Conservation (phyloP, 2,329 filamentous ascomycete species). For the Aphanocladium album region DNA sequence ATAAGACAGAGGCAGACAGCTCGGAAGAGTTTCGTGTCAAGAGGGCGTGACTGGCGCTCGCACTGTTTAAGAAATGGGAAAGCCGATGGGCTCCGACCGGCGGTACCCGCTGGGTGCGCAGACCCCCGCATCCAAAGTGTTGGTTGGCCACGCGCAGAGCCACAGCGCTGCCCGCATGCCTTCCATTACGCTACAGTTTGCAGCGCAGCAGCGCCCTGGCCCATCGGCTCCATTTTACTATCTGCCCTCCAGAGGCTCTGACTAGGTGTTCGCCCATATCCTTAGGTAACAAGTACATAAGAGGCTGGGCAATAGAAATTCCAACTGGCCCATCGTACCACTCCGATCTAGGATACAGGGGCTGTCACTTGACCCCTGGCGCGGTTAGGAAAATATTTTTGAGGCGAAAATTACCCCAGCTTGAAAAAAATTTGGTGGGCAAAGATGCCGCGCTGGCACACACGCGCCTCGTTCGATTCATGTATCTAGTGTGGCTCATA, state of each 20-base stretch:
- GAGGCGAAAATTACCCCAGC: not conserved
- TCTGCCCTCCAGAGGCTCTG: not conserved
- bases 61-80: conserved; percentile 5
- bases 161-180: not conserved
- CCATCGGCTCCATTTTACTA: conserved; percentile 9
- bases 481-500: conserved; percentile 4
- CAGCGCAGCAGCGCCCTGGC: not conserved
- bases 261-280: not conserved
- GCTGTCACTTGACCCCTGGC: not conserved
- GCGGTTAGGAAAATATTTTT: not conserved
- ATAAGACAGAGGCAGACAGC: not conserved
- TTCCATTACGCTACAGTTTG: conserved; percentile 8
- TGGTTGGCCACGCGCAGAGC: not conserved
- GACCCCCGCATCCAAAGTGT: conserved; percentile 10
- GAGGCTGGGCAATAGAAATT: conserved; percentile 2
- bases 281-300: conserved; percentile 15
- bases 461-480: not conserved
- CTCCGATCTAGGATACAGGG: not conserved
- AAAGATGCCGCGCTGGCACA: not conserved
- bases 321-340: not conserved
- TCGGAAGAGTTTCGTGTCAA: not conserved
- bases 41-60: not conserved
- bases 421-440: not conserved
- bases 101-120: conserved; percentile 17
- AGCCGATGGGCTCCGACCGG: conserved; percentile 20